phyloP scores from a whole-genome alignment of 1,139 yeast species.

The Zhuliangozyma blackwelliae region DNA sequence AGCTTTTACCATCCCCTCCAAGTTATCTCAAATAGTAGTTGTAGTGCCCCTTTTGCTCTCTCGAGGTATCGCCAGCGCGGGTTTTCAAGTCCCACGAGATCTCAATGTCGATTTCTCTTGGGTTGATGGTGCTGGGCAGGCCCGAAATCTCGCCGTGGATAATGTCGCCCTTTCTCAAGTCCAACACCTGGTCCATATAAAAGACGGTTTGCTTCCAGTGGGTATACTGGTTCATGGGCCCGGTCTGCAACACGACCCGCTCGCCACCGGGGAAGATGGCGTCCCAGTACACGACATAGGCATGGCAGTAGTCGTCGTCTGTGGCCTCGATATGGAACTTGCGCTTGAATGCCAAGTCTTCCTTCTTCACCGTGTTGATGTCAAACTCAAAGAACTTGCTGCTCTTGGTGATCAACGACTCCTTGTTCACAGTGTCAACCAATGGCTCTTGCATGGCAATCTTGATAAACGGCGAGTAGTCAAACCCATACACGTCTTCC shows the following conservation, averaged over 20 bases:
- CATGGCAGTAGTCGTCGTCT: slow-evolving; percentile 81
- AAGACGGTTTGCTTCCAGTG: slow-evolving; percentile 98
- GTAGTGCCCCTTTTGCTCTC: slow-evolving; percentile 53
- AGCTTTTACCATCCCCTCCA: too few relatives aligned
- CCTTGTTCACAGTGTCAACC: slow-evolving; percentile 86
- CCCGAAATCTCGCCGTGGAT: slow-evolving; percentile 70
- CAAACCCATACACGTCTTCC: slow-evolving; percentile 97
- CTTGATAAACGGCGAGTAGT: slow-evolving; percentile 69
- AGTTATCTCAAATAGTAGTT: slow-evolving; percentile 61
- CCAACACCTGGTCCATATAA: slow-evolving; percentile 79
- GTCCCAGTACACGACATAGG: slow-evolving; percentile 92
- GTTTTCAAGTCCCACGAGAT: slow-evolving; percentile 58
- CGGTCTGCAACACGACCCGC: slow-evolving; percentile 67
- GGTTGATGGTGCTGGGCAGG: slow-evolving; percentile 72
- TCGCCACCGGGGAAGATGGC: slow-evolving; percentile 72
- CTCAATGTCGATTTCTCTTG: slow-evolving; percentile 80
- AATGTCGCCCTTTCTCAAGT: slow-evolving; percentile 71
- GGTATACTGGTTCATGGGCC: slow-evolving; percentile 77
- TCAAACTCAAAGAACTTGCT: slow-evolving; percentile 76
- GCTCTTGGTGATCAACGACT: slow-evolving; percentile 70
- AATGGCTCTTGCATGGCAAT: slow-evolving; percentile 90
- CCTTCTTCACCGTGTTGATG: slow-evolving; percentile 80
- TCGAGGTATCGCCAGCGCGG: slow-evolving; percentile 46
- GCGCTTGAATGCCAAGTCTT: slow-evolving; percentile 71
- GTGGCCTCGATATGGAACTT: slow-evolving; percentile 68